Percentiles rank a stretch among this genome's conserved stretches.
Evolutionary conservation across 345 rosid genomes (phyloP).

Genomic region (Rhizophora mangle): DNA sequence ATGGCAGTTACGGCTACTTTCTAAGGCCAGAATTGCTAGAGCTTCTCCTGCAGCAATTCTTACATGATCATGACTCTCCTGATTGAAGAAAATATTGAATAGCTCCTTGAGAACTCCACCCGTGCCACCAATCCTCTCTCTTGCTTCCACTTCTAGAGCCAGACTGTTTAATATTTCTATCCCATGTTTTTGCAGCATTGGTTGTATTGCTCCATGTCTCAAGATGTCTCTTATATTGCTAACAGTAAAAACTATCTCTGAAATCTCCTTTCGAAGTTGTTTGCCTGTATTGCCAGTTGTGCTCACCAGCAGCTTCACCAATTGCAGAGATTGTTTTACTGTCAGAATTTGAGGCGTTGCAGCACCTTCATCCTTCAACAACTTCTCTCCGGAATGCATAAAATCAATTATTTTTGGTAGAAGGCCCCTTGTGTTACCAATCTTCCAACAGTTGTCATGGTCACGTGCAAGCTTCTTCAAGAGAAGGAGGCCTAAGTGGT

Average conservation of each 20-base stretch:
- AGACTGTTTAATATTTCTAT: conserved; percentile 69
- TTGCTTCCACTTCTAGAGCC: conserved; percentile 67
- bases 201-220: conserved; percentile 59
- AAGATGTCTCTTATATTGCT: conserved; percentile 77
- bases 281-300: conserved; percentile 71
- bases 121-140: conserved; percentile 76
- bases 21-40: conserved; percentile 76
- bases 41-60: conserved; percentile 86
- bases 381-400: conserved; percentile 51
- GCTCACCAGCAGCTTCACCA: conserved; percentile 80
- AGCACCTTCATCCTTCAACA: conserved; percentile 46
- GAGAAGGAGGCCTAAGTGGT: conserved; percentile 73
- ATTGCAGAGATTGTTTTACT: conserved; percentile 66
- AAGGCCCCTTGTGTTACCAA: conserved; percentile 85
- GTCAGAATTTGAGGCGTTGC: conserved; percentile 55
- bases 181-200: conserved; percentile 64
- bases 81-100: conserved; percentile 62
- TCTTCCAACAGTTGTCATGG: conserved; percentile 89
- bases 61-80: conserved; percentile 39
- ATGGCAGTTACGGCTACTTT: conserved; percentile 64
- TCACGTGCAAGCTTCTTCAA: conserved; percentile 77
- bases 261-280: conserved; percentile 71
- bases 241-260: conserved; percentile 83
- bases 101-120: conserved; percentile 80
- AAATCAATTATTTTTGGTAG: conserved; percentile 79